Percentiles rank a stretch among this genome's conserved stretches.
Evolutionary conservation across 2,329 filamentous ascomycete genomes (phyloP).

Genomic region (Aspergillus aculeatinus): DNA sequence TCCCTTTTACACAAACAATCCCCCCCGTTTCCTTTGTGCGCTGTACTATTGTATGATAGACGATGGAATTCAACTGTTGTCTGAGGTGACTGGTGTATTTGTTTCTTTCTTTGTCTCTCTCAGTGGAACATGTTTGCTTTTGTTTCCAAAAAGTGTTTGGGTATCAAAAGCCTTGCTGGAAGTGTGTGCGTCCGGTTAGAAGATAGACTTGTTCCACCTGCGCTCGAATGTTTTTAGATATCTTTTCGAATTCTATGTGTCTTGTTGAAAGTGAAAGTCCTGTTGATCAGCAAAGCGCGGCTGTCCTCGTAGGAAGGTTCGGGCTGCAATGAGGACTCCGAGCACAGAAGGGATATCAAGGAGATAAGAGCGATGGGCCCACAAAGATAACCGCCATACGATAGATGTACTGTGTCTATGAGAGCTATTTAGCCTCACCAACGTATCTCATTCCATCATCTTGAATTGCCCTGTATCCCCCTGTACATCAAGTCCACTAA

Average conservation of each 20-base stretch:
- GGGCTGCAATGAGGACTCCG: not conserved
- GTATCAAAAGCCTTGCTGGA: not conserved
- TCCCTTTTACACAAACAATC: constrained; percentile 23
- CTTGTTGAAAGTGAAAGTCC: not conserved
- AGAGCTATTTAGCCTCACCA: not conserved
- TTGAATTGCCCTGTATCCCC: not conserved
- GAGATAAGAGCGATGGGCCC: not conserved
- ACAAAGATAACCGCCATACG: not conserved
- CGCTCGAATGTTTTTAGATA: not conserved
- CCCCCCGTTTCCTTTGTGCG: constrained; percentile 28
- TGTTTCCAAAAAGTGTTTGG: constrained; percentile 10
- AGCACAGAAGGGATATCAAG: not conserved
- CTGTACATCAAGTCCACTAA: not conserved
- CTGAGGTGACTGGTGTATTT: constrained; percentile 29
- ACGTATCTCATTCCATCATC: not conserved
- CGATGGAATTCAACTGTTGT: constrained; percentile 48
- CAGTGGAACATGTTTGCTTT: constrained; percentile 11
- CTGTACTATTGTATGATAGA: constrained; percentile 49
- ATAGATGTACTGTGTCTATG: not conserved
- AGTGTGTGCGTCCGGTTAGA: not conserved
- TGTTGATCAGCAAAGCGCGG: not conserved
- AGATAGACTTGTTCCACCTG: not conserved
- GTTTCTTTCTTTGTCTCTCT: not conserved
- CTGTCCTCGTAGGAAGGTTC: no score
- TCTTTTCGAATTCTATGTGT: not conserved